Conservation (phyloP, 2,329 filamentous ascomycete genomes). For the Paraphaeosphaeria minitans region DNA sequence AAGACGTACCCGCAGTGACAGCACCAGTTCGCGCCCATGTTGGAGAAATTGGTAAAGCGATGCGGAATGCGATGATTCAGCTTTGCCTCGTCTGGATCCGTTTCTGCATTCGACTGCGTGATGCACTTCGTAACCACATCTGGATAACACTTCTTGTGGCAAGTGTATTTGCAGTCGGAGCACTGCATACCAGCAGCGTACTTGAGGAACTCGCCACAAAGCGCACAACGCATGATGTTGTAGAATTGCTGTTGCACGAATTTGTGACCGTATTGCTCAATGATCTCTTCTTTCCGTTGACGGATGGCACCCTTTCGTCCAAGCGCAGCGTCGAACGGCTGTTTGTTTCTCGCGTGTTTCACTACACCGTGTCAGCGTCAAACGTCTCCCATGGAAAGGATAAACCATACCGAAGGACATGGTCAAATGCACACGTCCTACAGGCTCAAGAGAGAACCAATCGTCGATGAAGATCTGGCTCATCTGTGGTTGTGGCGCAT, state of each 20-base stretch:
- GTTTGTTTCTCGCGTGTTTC: constrained; percentile 84
- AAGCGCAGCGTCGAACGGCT: constrained; percentile 85
- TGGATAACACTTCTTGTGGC: constrained; percentile 94
- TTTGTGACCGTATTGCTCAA: constrained; percentile 99
- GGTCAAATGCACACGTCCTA: constrained; percentile 87
- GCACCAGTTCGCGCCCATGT: constrained; percentile 98
- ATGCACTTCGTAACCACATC: constrained; percentile 99
- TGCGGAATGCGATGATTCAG: constrained; percentile 99
- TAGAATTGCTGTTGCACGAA: constrained; percentile 99
- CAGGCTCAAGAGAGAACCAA: constrained; percentile 96
- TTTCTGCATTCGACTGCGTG: constrained; percentile 98
- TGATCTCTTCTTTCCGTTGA: constrained; percentile 96
- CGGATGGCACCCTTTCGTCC: constrained; percentile 95
- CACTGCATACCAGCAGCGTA: constrained; percentile 99
- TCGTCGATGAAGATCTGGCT: constrained; percentile 73
- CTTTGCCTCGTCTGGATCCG: constrained; percentile 97
- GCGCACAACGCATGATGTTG: constrained; percentile 99
- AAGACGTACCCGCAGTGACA: constrained; percentile 98
- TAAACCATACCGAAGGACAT: constrained; percentile 73
- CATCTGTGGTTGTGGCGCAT: constrained; percentile 56
- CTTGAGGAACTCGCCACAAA: constrained; percentile 97
- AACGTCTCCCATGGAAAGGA: background rate
- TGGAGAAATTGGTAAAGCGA: constrained; percentile 94
- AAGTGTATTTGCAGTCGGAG: constrained; percentile 99
- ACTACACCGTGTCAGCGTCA: constrained; percentile 50